Conservation (phyloP, 2,329 filamentous ascomycete genomes). For the Basipetospora chlamydospora region DNA sequence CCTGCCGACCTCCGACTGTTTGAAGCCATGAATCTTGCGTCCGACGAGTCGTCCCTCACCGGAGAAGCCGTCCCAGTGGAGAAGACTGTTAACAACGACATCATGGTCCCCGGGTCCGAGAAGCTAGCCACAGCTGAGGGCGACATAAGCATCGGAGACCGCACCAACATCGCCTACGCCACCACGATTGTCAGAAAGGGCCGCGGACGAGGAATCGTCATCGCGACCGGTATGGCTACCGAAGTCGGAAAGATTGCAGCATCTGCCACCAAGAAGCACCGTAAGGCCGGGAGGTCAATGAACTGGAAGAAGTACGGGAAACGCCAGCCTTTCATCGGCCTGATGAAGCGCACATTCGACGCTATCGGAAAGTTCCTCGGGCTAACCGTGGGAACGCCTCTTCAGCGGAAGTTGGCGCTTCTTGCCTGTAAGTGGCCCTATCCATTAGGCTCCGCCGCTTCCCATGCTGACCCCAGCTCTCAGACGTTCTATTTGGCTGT, state of each 20-base stretch:
- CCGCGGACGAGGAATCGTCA: constrained; percentile 57
- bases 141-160: constrained; percentile 53
- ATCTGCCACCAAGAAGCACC: constrained; percentile 35
- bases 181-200: constrained; percentile 61
- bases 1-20: constrained; percentile 58
- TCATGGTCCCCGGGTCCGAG: constrained; percentile 28
- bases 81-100: constrained; percentile 42
- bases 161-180: constrained; percentile 61
- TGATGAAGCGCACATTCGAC: constrained; percentile 31
- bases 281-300: constrained; percentile 39
- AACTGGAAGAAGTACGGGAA: constrained; percentile 39
- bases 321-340: constrained; percentile 31
- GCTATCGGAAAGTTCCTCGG: constrained; percentile 44
- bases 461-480: too few species aligned
- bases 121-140: constrained; percentile 26
- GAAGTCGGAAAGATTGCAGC: constrained; percentile 57
- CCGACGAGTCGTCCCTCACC: constrained; percentile 65
- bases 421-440: too few species aligned
- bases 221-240: constrained; percentile 56
- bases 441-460: too few species aligned
- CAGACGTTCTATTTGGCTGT: constrained; percentile 59
- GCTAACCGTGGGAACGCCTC: constrained; percentile 53
- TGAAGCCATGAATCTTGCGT: constrained; percentile 64
- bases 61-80: constrained; percentile 62
- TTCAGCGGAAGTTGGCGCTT: constrained; percentile 65